Conservation (phyloP, 352 stramenopile genomes). For the Pythium aristosporum region DNA sequence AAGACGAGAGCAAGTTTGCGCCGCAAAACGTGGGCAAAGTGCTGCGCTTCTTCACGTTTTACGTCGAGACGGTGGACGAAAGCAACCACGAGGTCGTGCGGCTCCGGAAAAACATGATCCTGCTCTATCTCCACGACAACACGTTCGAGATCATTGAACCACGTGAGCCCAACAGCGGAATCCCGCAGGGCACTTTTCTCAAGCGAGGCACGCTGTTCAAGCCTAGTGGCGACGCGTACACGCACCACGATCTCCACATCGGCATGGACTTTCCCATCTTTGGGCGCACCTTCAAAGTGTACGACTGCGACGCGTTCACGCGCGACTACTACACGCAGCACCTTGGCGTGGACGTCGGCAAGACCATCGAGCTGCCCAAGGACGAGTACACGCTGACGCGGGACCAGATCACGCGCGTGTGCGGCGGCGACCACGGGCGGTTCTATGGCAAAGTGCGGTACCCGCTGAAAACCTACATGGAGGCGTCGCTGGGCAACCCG, state of each 20-base stretch:
- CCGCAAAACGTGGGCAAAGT: conserved; percentile 75
- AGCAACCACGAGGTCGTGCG: conserved; percentile 75
- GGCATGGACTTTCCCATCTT: conserved; percentile 76
- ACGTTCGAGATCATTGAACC: conserved; percentile 90
- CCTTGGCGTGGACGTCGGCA: conserved; percentile 38
- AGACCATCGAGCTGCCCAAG: conserved; percentile 61
- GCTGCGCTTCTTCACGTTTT: conserved; percentile 86
- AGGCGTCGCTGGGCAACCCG: conserved; percentile 76
- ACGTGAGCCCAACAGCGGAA: conserved; percentile 77
- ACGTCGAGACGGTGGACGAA: conserved; percentile 81
- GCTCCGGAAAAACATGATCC: conserved; percentile 69
- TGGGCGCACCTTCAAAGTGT: conserved; percentile 74
- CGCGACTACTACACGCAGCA: conserved; percentile 53
- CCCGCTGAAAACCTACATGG: conserved; percentile 85
- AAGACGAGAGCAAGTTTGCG: conserved; percentile 75
- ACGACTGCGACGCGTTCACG: conserved; percentile 77
- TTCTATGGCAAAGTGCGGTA: conserved; percentile 80
- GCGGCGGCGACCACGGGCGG: conserved; percentile 60
- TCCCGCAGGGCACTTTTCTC: conserved; percentile 86
- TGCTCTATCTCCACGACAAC: conserved; percentile 85
- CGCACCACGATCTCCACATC: conserved; percentile 52
- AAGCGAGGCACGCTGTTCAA: conserved; percentile 71
- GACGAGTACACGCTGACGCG: conserved; percentile 82
- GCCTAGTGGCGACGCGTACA: conserved; percentile 50
- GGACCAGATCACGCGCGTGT: conserved; percentile 76